Base-by-base conservation (phyloP, 495 filamentous ascomycete genomes). In the Aspergillus panamensis region DNA sequence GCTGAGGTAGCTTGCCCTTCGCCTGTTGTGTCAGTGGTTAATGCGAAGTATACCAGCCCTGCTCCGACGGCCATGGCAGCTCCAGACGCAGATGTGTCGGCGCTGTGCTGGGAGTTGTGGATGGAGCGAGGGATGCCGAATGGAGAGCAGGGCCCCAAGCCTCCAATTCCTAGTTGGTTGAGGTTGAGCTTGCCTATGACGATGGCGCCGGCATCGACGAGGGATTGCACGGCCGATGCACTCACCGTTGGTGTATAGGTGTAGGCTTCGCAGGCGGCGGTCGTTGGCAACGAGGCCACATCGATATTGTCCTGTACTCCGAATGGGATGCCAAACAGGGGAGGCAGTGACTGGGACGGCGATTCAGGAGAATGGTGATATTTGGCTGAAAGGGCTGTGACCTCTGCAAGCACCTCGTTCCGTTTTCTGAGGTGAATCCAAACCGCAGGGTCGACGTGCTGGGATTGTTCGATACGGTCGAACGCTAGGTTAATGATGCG, bases 1-100 rank as follows among this genome's bases (percentile, higher is more conserved):
- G 17, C 32, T 39, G 32, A 3, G 13, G 32, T 17, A 5, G 17
- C 16, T 1, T 21, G 17, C 1, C 50, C 20, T 6, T 29, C 50
- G 19, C 50, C 50, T 52, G 20, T 40, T 21, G 50, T 52, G 14
- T 52, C 50, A 8, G 33, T 52, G 8, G 32, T 32, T 25, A 52
- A 16, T 19, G 50, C 32, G 50, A 52, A 52, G 4, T 32, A 40
- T 19, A 52, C 35, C 0, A 52, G 33, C 0, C 50, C 50, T 6
- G 32, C 32, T 8, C 50, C 50, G 8, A 52, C 31, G 17, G 50
- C 50, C 8, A 25, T 32, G 3, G 21, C 47, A 21, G 50, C 6
- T 8, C 17, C 50, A 5, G 25, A 32, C 16, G 48, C 25, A 3
- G 48, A 32, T 1, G 29, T 10, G 0, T 14, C 42, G 17, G 42